Base-by-base conservation (phyloP, 257 asterid genomes). In the Forsythia viridissima region DNA sequence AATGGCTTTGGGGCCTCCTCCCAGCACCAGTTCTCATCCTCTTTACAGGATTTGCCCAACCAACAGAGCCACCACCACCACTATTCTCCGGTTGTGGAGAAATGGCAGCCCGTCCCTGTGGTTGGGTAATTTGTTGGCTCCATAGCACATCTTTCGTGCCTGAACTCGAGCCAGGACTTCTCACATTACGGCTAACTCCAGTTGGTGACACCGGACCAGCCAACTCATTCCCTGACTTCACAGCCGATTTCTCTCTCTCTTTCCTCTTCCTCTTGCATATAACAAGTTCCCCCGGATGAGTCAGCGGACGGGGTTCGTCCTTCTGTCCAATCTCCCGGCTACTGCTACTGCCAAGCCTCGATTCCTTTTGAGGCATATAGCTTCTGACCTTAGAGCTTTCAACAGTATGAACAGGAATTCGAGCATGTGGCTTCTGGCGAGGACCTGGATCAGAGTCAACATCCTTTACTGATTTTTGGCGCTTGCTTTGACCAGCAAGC, bases 21-120 rank as follows among this genome's bases (percentile, higher is more conserved):
- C 90, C 93, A 16, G 94, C 90, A 84, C 89, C 99, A 2, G 91
- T 92, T 80, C 99, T 85, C 94, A 88, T 78, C 81, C 94, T 88
- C 91, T 93, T 96, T 4, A 93, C 99, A 13, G 98, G 99, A 77
- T 93, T 96, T 1, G 99, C 94, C 99, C 99, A 96, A 21, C 97
- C 94, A 40, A 93, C 97, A 12, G 91, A 78, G 37, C 87, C 82
- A 36, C 89, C 88, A 48, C 92, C 84, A 63, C 91, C 89, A 77
- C 91, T 87, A 81, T 84, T 88, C 71, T 85, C 89, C 77, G 86
- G 93, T 69, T 88, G 93, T 18, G 97, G 86, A 40, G 96, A 90
- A 24, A 84, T 84, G 67, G 84, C 87, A 44, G 86, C 86, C 91
- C 89, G 85, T 51, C 87, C 86, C 24, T 85, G 90, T 76, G 84